A percentile compares a stretch with the other conserved stretches of the same genome.
phyloP scores from a whole-genome alignment of 345 rosid species.

The Toxicodendron radicans region DNA sequence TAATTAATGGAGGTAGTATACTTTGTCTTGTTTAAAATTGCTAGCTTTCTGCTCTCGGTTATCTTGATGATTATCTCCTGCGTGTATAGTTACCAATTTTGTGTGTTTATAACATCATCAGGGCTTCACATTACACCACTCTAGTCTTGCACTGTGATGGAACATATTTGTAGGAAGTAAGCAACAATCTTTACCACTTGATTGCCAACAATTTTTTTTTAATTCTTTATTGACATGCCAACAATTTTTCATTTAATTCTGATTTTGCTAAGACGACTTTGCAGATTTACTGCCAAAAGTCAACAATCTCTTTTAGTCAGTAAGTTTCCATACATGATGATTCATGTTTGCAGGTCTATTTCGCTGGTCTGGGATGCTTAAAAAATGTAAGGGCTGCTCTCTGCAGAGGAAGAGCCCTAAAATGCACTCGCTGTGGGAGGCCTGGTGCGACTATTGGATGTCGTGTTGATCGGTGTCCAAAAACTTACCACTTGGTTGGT shows the following conservation, averaged over 20 bases:
- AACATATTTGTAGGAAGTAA: slow-evolving; percentile 29
- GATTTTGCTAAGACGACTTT: slow-evolving; percentile 1
- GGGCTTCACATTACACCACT: slow-evolving; percentile 12
- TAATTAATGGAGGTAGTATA: slow-evolving; percentile 5
- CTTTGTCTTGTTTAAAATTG: slow-evolving; percentile 8
- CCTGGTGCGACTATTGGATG: slow-evolving; percentile 99
- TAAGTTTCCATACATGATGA: slow-evolving; percentile 20
- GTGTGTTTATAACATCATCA: slow-evolving; percentile 18
- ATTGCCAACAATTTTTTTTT: slow-evolving; percentile 1
- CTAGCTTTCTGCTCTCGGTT: slow-evolving; percentile 12
- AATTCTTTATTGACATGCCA: background rate
- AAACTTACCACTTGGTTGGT: slow-evolving; percentile 95
- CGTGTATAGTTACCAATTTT: slow-evolving; percentile 12
- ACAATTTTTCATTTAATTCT: background rate
- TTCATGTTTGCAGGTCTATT: slow-evolving; percentile 70
- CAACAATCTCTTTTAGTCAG: slow-evolving; percentile 8
- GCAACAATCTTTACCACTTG: slow-evolving; percentile 18
- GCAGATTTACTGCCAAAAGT: background rate
- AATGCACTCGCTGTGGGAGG: slow-evolving; percentile 95
- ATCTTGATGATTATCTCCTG: slow-evolving; percentile 8
- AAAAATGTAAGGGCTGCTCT: slow-evolving; percentile 96
- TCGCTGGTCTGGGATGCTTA: slow-evolving; percentile 96
- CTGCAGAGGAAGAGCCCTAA: slow-evolving; percentile 88
- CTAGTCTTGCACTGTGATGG: slow-evolving; percentile 20
- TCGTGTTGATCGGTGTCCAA: slow-evolving; percentile 97